A percentile compares a stretch with the other conserved stretches of the same genome.
phyloP scores from a whole-genome alignment of 164 flowering plant genomes.

The Sedum album region DNA sequence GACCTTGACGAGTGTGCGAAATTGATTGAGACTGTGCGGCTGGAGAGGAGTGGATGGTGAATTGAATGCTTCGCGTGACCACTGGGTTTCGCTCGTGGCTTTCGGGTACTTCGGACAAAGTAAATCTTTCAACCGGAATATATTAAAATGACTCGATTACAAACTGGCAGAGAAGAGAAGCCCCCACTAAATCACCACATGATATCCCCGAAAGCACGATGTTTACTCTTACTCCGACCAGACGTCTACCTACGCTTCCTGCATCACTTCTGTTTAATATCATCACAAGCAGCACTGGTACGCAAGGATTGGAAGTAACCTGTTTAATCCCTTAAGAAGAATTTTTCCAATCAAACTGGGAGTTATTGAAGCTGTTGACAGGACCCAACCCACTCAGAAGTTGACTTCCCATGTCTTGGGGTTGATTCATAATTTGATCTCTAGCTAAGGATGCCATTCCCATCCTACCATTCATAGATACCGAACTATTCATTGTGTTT shows the following conservation, averaged over 20 bases:
- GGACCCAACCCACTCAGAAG: slow-evolving; percentile 68
- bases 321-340: slow-evolving; percentile 31
- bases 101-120: too few species aligned
- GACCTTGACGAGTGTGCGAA: too few species aligned
- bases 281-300: background rate
- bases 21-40: too few species aligned
- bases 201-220: background rate
- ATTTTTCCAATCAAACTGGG: slow-evolving; percentile 80
- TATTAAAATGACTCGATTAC: too few species aligned
- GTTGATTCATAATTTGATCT: slow-evolving; percentile 40
- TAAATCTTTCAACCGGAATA: too few species aligned
- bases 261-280: background rate
- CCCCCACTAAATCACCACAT: too few species aligned
- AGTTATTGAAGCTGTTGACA: slow-evolving; percentile 66
- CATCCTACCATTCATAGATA: slow-evolving; percentile 60
- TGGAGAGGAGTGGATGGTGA: too few species aligned
- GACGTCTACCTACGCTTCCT: background rate
- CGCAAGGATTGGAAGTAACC: background rate
- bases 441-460: slow-evolving; percentile 41
- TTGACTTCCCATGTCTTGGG: slow-evolving; percentile 62
- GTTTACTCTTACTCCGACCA: background rate
- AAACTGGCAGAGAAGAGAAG: too few species aligned
- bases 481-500: slow-evolving; percentile 47
- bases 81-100: too few species aligned
- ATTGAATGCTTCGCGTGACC: too few species aligned